phyloP scores from a whole-genome alignment of 176 grass and related monocot species.

The Bothriochloa decipiens region DNA sequence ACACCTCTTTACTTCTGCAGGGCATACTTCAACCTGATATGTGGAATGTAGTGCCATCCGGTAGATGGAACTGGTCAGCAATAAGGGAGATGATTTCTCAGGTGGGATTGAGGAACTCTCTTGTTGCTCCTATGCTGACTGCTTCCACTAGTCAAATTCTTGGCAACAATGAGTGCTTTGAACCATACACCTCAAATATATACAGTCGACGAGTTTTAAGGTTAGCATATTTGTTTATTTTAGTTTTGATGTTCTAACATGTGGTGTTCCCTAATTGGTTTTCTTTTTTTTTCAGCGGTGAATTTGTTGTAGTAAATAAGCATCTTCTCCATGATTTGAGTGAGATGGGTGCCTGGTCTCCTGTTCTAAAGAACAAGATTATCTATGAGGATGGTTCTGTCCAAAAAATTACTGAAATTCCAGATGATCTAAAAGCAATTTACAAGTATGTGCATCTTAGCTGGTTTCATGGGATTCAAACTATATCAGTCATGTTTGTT shows the following conservation, averaged over 20 bases:
- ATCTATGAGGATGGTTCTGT: conserved; percentile 96
- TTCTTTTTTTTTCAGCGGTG: conserved; percentile 63
- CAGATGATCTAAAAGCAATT: conserved; percentile 86
- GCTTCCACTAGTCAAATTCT: conserved; percentile 99
- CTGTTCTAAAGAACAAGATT: conserved; percentile 80
- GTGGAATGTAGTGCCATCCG: conserved; percentile 82
- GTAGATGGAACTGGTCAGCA: conserved; percentile 80
- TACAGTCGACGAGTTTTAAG: conserved; percentile 40
- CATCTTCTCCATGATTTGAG: conserved; percentile 97
- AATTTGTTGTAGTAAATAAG: conserved; percentile 98
- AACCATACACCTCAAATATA: conserved; percentile 37
- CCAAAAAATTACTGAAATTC: conserved; percentile 77
- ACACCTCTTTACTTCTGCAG: conserved; percentile 41
- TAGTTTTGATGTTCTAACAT: conserved; percentile 46
- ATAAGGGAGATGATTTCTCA: conserved; percentile 69
- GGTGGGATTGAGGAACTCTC: conserved; percentile 88
- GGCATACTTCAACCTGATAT: conserved; percentile 96
- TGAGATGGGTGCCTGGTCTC: conserved; percentile 90
- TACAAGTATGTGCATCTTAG: conserved; percentile 71
- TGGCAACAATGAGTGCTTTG: conserved; percentile 88
- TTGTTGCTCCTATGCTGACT: conserved; percentile 98
- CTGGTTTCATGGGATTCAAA: neutral
- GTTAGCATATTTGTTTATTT: conserved; percentile 41
- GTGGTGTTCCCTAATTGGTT: neutral
- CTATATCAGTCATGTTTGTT: neutral